phyloP scores from a whole-genome alignment of 371 early-diverging fungal species.

The Mortierella sp. region DNA sequence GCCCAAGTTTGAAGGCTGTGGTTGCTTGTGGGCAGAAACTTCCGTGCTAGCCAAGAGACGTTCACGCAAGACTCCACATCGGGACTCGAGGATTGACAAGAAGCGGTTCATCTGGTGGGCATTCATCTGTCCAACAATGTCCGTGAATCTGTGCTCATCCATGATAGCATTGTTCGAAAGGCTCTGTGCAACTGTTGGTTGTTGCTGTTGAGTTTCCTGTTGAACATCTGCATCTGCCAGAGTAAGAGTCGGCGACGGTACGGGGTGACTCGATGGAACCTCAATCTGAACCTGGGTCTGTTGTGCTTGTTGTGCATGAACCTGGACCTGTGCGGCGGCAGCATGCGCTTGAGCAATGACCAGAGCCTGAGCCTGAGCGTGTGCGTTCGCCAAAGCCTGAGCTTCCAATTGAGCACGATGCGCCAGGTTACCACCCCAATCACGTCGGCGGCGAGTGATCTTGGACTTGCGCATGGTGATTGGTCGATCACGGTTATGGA shows the following conservation, averaged over 20 bases:
- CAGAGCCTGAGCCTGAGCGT: constrained; percentile 29
- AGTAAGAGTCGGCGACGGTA: too few species aligned
- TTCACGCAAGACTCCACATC: constrained; percentile 49
- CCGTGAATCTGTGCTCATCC: constrained; percentile 57
- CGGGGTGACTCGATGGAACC: neutral
- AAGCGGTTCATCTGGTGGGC: constrained; percentile 64
- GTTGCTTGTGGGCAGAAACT: constrained; percentile 15
- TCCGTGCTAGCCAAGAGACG: constrained; percentile 45
- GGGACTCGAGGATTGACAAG: constrained; percentile 59
- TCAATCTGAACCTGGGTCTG: neutral
- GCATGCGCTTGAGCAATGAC: neutral
- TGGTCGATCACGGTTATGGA: constrained; percentile 74
- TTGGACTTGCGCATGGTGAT: constrained; percentile 69
- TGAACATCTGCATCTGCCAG: constrained; percentile 1
- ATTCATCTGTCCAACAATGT: constrained; percentile 61
- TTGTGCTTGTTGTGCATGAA: neutral
- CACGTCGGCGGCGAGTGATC: constrained; percentile 68
- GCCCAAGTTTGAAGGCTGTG: constrained; percentile 19
- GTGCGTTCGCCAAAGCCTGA: constrained; percentile 40
- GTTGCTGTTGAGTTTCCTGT: constrained; percentile 6
- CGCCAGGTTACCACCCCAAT: constrained; percentile 58
- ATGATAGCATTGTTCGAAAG: constrained; percentile 39
- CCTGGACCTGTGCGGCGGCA: neutral
- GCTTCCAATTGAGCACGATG: constrained; percentile 45
- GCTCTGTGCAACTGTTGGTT: constrained; percentile 14